These are phyloP conservation scores for Fusarium tupiense DNA, from an alignment of 2,329 filamentous ascomycete species.

Conservation along the genomic window DNA sequence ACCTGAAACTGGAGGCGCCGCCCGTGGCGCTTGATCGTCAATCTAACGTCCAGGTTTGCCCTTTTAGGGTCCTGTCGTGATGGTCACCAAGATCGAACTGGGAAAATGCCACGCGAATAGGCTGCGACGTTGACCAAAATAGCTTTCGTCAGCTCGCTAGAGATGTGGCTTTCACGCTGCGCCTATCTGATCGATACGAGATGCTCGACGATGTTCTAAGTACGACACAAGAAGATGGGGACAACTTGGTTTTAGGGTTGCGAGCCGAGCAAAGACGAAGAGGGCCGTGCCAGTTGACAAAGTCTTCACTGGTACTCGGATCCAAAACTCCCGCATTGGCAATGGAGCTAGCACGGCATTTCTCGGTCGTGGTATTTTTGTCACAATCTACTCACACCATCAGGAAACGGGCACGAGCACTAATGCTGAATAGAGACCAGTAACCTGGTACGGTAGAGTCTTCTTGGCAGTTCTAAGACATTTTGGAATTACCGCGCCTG, in stretches of 20 bases:
- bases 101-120: neutral
- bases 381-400: neutral
- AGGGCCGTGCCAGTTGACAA: constrained; percentile 19
- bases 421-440: neutral
- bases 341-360: constrained; percentile 5
- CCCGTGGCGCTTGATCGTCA: constrained; percentile 37
- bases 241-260: neutral
- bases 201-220: too few relatives aligned
- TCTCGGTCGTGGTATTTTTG: neutral
- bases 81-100: neutral
- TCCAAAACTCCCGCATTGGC: neutral
- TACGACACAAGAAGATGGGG: neutral
- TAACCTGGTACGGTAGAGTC: constrained; percentile 4
- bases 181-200: neutral
- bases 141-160: neutral
- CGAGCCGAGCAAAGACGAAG: neutral
- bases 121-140: neutral
- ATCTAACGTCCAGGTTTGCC: constrained; percentile 14
- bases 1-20: constrained; percentile 41
- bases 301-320: neutral
- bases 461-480: constrained; percentile 11
- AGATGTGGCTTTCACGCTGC: neutral
- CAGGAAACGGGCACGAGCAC: neutral
- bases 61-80: constrained; percentile 1
- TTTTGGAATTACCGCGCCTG: neutral